Evolutionary conservation across 371 early-diverging fungal species (phyloP).

Genomic region (Mycotypha africana): DNA sequence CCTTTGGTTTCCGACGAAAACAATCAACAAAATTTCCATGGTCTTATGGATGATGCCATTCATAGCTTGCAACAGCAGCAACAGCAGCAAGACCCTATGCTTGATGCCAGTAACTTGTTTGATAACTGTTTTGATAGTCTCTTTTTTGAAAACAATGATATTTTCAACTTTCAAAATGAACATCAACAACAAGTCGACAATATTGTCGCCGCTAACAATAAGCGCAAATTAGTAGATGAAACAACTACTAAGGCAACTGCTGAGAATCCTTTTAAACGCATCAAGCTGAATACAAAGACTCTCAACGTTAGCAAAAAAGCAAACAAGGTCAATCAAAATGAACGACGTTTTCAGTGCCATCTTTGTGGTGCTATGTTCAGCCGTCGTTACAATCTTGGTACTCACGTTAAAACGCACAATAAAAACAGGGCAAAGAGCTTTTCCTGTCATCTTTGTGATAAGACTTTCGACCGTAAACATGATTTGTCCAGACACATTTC

Average conservation of each 20-base stretch:
- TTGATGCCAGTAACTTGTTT: constrained; percentile 3
- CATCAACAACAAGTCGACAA: no score
- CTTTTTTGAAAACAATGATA: background rate
- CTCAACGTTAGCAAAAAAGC: no score
- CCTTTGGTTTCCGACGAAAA: constrained; percentile 27
- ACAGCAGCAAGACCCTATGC: background rate
- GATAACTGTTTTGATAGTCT: constrained; percentile 8
- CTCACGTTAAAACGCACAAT: constrained; percentile 70
- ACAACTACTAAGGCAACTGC: no score
- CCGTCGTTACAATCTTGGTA: constrained; percentile 70
- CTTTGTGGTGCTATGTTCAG: constrained; percentile 56
- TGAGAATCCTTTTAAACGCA: background rate
- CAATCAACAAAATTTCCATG: no score
- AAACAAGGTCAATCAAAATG: constrained; percentile 5
- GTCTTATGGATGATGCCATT: no score
- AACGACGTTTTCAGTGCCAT: constrained; percentile 40
- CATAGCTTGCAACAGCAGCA: no score
- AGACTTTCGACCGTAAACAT: constrained; percentile 61
- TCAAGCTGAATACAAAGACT: no score
- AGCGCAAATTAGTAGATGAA: no score
- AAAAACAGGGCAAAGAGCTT: constrained; percentile 56
- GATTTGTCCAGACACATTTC: constrained; percentile 72
- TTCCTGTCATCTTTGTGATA: constrained; percentile 50
- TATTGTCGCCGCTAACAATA: no score
- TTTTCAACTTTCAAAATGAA: background rate